Base-by-base conservation (phyloP, 495 filamentous ascomycete genomes). In the Cercophora sp. region DNA sequence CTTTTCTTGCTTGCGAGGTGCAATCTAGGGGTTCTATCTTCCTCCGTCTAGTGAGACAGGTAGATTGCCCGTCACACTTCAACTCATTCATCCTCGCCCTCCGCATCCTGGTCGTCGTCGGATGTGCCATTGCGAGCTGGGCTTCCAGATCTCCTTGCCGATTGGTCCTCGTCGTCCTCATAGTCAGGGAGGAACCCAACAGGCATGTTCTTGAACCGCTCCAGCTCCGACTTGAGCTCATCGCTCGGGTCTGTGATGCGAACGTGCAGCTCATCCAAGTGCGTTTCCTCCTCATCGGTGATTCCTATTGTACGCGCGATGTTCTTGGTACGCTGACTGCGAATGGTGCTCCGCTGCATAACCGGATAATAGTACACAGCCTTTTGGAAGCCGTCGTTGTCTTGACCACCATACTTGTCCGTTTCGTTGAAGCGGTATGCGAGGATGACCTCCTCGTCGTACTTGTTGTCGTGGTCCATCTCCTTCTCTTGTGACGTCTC, bases 311-410 rank as follows among this genome's bases (percentile, higher is more conserved):
- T 77, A 41, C 72, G 67, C 26, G 73, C 69, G 58, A 81, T 80
- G 55, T 78, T 79, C 66, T 75, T 80, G 48, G 67, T 72, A 43
- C 81, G 72, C 66, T 81, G 78, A 25, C 74, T 79, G 51, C 74
- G 69, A 56, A 85, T 75, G 20, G 70, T 67, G 49, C 71, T 75
- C 19, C 75, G 84, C 69, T 89, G 86, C 48, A 88, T 70, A 55
- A 97, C 81, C 0, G 91, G 90, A 59, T 96, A 97, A 65, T 91
- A 96, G 69, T 88, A 96, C 8, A 88, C 91, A 16, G 80, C 93
- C 61, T 82, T 82, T 52, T 81, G 74, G 25, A 67, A 54, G 39
- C 64, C 60, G 57, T 63, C 67, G 44, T 63, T 62, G 32, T 59
- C 61, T n/a, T n/a, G n/a, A n/a, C n/a, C n/a, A 5, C 31, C 24